phyloP scores from a whole-genome alignment of 345 rosid genomes.

The Populus deltoides region DNA sequence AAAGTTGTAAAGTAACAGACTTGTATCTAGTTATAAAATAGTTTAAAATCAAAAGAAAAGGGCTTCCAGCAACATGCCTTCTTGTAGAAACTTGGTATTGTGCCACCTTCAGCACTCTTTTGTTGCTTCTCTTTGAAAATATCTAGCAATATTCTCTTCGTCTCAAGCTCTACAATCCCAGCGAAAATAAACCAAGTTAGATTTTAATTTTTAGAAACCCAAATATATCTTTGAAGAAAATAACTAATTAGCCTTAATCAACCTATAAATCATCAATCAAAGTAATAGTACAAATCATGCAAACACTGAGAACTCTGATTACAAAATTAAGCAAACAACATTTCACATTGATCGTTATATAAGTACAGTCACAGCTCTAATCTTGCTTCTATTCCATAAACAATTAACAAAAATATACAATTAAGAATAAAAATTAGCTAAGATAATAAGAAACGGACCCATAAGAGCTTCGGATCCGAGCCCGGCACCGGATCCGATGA shows the following conservation, averaged over 20 bases:
- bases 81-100: constrained; percentile 91
- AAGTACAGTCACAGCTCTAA: not conserved
- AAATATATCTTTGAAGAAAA: not conserved
- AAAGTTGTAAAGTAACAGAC: not conserved
- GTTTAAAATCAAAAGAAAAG: not conserved
- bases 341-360: not conserved
- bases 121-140: constrained; percentile 96
- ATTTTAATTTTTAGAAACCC: not conserved
- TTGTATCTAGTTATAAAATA: too few species aligned
- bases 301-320: not conserved
- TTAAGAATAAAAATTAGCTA: not conserved
- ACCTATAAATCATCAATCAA: not conserved
- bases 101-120: constrained; percentile 80
- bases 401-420: not conserved
- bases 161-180: constrained; percentile 73
- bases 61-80: constrained; percentile 54
- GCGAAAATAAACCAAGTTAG: constrained; percentile 5
- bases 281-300: not conserved
- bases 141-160: constrained; percentile 96
- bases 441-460: constrained; percentile 47
- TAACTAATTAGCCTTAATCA: not conserved
- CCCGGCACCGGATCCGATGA: constrained; percentile 91
- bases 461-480: constrained; percentile 98
- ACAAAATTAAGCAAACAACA: not conserved
- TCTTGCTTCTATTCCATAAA: not conserved